Conservation (phyloP, 176 grass and related monocot species). For the Otatea glauca region DNA sequence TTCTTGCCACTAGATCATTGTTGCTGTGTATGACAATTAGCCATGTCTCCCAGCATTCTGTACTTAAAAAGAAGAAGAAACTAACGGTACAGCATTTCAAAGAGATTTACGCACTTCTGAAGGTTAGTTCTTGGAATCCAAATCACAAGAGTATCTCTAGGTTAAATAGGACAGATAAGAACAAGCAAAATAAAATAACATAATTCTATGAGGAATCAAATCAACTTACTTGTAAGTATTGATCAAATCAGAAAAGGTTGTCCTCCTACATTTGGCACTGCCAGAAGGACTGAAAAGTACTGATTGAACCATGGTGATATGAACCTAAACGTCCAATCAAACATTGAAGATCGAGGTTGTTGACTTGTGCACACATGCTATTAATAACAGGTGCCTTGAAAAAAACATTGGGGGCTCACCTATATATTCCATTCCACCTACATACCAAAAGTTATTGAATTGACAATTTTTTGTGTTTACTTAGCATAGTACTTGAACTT, state of each 20-base stretch:
- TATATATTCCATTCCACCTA: background rate
- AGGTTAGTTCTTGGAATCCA: background rate
- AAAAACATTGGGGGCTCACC: background rate
- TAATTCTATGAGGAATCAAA: slow-evolving; percentile 18
- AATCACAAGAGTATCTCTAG: background rate
- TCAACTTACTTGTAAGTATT: slow-evolving; percentile 31
- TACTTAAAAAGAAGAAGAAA: background rate
- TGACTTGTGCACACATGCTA: slow-evolving; percentile 45
- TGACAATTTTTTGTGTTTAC: background rate
- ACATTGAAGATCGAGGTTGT: slow-evolving; percentile 23
- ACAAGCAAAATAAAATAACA: background rate
- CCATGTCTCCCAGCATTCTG: background rate
- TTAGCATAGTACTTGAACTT: background rate
- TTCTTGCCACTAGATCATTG: slow-evolving; percentile 37
- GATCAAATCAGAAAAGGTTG: slow-evolving; percentile 52
- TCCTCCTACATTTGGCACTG: slow-evolving; percentile 46
- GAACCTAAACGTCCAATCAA: slow-evolving; percentile 55
- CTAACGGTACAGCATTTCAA: background rate
- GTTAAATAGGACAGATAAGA: background rate
- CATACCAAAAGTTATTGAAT: background rate
- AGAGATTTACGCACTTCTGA: background rate
- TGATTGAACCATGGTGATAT: slow-evolving; percentile 52
- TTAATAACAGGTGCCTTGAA: slow-evolving; percentile 22
- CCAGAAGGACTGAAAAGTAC: slow-evolving; percentile 53
- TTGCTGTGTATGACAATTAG: background rate